Evolutionary conservation across 331 rosid genomes (phyloP).

Genomic region (Prunus yedoensis): DNA sequence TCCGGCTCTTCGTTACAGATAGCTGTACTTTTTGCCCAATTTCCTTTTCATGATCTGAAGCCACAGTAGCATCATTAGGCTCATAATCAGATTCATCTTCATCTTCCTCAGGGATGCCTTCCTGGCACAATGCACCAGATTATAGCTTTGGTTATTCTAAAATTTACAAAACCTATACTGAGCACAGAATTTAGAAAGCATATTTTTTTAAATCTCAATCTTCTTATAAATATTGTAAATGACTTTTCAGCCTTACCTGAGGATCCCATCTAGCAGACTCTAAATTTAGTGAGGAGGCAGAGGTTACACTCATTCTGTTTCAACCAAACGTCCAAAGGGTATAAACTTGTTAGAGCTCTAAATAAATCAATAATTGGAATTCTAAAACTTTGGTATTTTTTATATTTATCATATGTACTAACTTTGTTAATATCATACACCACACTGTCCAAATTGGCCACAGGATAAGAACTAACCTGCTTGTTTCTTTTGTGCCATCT

Average conservation of each 20-base stretch:
- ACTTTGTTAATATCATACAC: too few species aligned
- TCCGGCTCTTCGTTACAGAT: slow-evolving; percentile 42
- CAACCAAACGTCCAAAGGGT: slow-evolving; percentile 26
- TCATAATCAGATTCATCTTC: slow-evolving; percentile 61
- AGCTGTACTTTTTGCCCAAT: slow-evolving; percentile 29
- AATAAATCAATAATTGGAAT: slow-evolving; percentile 11
- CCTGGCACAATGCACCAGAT: slow-evolving; percentile 48
- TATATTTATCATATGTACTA: too few species aligned
- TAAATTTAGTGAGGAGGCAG: slow-evolving; percentile 32
- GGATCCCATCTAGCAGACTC: slow-evolving; percentile 47
- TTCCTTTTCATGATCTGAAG: slow-evolving; percentile 43
- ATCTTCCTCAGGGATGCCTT: slow-evolving; percentile 50
- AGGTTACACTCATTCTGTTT: slow-evolving; percentile 39
- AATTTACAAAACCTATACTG: background rate
- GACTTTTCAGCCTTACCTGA: slow-evolving; percentile 41
- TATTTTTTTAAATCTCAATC: background rate
- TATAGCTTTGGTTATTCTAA: slow-evolving; percentile 15
- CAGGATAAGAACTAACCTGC: slow-evolving; percentile 38
- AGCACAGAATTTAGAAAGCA: background rate
- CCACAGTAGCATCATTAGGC: slow-evolving; percentile 42
- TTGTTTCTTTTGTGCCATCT: slow-evolving; percentile 47
- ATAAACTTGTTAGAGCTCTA: slow-evolving; percentile 13
- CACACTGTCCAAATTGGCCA: background rate
- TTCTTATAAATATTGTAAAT: background rate
- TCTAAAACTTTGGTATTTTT: background rate